A percentile compares a stretch with the other conserved stretches of the same genome.
phyloP scores from a whole-genome alignment of 148 eudicot species.

The Bassia scoparia region DNA sequence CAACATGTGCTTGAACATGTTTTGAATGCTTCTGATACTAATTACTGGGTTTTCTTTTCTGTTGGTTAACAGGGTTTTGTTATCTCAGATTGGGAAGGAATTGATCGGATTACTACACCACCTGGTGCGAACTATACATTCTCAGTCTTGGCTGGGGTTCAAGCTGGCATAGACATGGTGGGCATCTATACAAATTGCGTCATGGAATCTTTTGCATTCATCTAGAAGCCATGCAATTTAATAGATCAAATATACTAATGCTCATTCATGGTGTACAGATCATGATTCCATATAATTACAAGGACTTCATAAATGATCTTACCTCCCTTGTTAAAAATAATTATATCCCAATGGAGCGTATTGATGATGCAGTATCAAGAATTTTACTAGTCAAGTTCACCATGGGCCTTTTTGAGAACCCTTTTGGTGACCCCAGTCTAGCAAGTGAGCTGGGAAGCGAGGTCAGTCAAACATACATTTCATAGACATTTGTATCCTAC shows the following conservation, averaged over 20 bases:
- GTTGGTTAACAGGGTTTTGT: slow-evolving; percentile 70
- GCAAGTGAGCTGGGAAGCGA: slow-evolving; percentile 65
- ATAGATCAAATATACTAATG: not conserved
- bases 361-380: slow-evolving; percentile 80
- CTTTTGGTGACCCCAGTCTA: slow-evolving; percentile 69
- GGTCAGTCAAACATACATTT: slow-evolving; percentile 37
- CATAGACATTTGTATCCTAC: not conserved
- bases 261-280: slow-evolving; percentile 40
- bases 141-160: slow-evolving; percentile 64
- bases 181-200: slow-evolving; percentile 17
- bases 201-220: not conserved
- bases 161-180: slow-evolving; percentile 96
- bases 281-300: slow-evolving; percentile 69
- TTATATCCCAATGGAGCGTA: slow-evolving; percentile 63
- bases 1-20: not conserved
- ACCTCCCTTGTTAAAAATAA: slow-evolving; percentile 62
- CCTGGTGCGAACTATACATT: slow-evolving; percentile 72
- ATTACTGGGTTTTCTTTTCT: slow-evolving; percentile 4
- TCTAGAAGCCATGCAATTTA: not conserved
- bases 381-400: slow-evolving; percentile 77
- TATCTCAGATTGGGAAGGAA: slow-evolving; percentile 92
- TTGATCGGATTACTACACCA: slow-evolving; percentile 79
- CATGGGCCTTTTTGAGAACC: slow-evolving; percentile 83
- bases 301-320: slow-evolving; percentile 63
- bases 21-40: slow-evolving; percentile 9